phyloP scores from a whole-genome alignment of 1,284 basidiomycete genomes.

The Tetrapyrgos nigripes region DNA sequence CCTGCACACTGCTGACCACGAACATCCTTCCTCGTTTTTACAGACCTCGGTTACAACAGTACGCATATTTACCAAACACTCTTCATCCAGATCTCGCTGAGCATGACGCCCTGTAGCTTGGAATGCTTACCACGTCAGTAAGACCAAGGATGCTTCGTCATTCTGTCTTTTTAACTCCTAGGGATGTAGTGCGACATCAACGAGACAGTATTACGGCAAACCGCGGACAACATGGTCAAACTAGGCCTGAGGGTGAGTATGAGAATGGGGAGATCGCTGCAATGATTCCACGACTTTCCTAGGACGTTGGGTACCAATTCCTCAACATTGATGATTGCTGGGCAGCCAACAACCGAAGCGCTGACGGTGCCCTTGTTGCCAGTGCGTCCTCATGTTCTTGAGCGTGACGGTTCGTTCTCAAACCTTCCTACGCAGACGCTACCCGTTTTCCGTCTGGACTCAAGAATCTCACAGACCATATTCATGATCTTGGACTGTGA shows the following conservation, averaged over 20 bases:
- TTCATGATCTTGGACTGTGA: conserved; percentile 60
- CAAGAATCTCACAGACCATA: conserved; percentile 54
- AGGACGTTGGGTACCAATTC: conserved; percentile 60
- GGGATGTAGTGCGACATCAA: conserved; percentile 57
- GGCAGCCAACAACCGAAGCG: conserved; percentile 54
- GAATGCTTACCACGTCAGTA: conserved; percentile 62
- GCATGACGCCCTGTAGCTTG: conserved; percentile 45
- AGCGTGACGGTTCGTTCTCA: background rate
- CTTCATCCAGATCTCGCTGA: background rate
- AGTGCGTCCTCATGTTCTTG: conserved; percentile 26
- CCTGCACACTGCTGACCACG: conserved; percentile 3
- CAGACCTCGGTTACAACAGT: conserved; percentile 60
- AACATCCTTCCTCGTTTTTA: too few species aligned
- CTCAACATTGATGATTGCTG: conserved; percentile 68
- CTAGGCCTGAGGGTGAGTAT: conserved; percentile 48
- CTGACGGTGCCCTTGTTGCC: conserved; percentile 54
- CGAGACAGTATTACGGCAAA: conserved; percentile 54
- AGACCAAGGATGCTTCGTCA: background rate
- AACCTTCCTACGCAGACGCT: conserved; percentile 37
- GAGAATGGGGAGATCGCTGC: background rate
- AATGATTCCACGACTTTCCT: conserved; percentile 6
- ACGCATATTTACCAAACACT: conserved; percentile 12
- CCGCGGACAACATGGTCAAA: conserved; percentile 51
- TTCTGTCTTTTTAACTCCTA: background rate
- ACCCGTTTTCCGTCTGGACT: conserved; percentile 56